Evolutionary conservation across 495 filamentous ascomycete species (phyloP).

Genomic region (Lepraria neglecta): DNA sequence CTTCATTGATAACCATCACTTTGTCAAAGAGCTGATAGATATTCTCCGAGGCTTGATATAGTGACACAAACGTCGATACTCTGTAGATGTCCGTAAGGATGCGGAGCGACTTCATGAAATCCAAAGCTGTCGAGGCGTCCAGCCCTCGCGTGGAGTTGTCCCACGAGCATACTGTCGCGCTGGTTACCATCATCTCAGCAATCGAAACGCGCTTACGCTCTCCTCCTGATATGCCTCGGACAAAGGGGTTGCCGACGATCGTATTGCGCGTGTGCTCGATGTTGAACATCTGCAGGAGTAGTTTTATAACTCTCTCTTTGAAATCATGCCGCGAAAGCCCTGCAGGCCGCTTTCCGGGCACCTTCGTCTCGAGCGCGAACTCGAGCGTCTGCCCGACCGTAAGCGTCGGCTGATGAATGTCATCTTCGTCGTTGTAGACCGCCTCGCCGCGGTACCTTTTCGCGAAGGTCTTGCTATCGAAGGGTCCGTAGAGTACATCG

Average conservation of each 20-base stretch:
- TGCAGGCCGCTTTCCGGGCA: not conserved
- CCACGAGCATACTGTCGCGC: slow-evolving; percentile 23
- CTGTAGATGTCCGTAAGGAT: not conserved
- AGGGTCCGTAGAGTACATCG: too few species aligned
- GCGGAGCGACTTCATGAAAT: not conserved
- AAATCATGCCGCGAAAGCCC: too few species aligned
- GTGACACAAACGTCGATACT: slow-evolving; percentile 2
- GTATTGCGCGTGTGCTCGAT: too few species aligned
- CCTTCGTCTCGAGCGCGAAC: slow-evolving; percentile 19
- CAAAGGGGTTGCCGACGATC: slow-evolving; percentile 77
- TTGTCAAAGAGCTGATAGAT: slow-evolving; percentile 88
- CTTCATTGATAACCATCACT: slow-evolving; percentile 73
- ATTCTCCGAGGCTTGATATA: slow-evolving; percentile 78
- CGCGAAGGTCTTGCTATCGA: too few species aligned
- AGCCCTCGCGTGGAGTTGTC: slow-evolving; percentile 82
- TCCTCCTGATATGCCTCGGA: slow-evolving; percentile 80
- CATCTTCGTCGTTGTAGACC: slow-evolving; percentile 68
- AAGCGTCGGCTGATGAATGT: slow-evolving; percentile 67
- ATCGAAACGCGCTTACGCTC: slow-evolving; percentile 59
- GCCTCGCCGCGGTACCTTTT: not conserved
- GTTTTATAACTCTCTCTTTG: slow-evolving; percentile 24
- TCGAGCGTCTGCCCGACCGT: slow-evolving; percentile 74
- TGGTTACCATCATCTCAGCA: too few species aligned
- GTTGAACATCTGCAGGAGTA: slow-evolving; percentile 31
- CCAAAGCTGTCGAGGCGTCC: slow-evolving; percentile 37